A percentile compares a stretch with the other conserved stretches of the same genome.
Evolutionary conservation across 1,284 basidiomycete species (phyloP).

Genomic region (Boletus semigastroideus): DNA sequence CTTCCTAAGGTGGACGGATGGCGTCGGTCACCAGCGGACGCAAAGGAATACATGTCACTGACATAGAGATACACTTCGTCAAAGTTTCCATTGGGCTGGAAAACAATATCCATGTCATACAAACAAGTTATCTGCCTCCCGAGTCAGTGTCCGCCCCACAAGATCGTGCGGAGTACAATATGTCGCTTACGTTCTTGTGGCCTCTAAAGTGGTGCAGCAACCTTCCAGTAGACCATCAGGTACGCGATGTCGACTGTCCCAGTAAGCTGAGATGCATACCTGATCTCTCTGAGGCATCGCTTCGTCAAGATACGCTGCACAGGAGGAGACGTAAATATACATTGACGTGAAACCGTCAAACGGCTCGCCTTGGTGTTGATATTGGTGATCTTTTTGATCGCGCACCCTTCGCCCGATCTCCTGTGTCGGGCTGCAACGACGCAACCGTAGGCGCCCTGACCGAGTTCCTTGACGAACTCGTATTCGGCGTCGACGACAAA

Average conservation of each 20-base stretch:
- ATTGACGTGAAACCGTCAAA: neutral
- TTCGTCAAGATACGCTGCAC: constrained; percentile 88
- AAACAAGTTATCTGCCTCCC: constrained; percentile 76
- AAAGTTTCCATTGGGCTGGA: constrained; percentile 85
- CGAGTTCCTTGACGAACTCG: constrained; percentile 92
- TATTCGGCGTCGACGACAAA: constrained; percentile 92
- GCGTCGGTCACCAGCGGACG: neutral
- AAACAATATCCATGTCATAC: constrained; percentile 97
- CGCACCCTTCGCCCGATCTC: constrained; percentile 84
- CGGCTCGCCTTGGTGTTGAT: constrained; percentile 87
- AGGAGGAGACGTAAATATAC: constrained; percentile 4
- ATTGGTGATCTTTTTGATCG: constrained; percentile 97
- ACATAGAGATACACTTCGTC: constrained; percentile 96
- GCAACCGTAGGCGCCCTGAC: constrained; percentile 92
- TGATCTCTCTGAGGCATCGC: constrained; percentile 91
- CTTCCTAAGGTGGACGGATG: constrained; percentile 58
- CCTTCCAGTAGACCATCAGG: constrained; percentile 39
- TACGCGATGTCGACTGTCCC: neutral
- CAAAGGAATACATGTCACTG: constrained; percentile 29
- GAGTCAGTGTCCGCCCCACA: constrained; percentile 5
- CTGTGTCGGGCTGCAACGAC: constrained; percentile 87
- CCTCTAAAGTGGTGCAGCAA: constrained; percentile 94
- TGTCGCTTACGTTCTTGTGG: constrained; percentile 82
- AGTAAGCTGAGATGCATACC: constrained; percentile 43
- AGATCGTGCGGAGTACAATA: constrained; percentile 12